A percentile compares a stretch with the other conserved stretches of the same genome.
These are phyloP conservation scores for Blastocystis sp. DNA, from an alignment of 352 stramenopile species.

Conservation along the genomic window DNA sequence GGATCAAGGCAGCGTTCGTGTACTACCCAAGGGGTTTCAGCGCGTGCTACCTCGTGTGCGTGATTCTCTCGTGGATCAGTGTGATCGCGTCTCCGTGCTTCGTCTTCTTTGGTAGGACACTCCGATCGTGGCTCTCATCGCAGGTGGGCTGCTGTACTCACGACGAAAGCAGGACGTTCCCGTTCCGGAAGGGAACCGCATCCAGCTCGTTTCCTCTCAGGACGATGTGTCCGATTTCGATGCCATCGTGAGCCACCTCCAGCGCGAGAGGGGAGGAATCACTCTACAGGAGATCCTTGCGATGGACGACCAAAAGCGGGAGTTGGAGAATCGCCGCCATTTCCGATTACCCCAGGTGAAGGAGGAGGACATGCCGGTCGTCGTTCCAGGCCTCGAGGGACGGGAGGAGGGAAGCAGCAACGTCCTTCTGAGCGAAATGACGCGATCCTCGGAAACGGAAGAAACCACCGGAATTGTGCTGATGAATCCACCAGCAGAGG, in stretches of 20 bases:
- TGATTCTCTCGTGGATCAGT: conserved; percentile 57
- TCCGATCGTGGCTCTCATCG: not conserved
- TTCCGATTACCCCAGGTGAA: not conserved
- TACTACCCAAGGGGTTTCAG: conserved; percentile 29
- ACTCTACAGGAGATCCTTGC: not conserved
- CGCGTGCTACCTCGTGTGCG: conserved; percentile 45
- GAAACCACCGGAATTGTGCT: too few species aligned
- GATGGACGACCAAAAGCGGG: not conserved
- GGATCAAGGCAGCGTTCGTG: conserved; percentile 25
- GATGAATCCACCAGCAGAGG: too few species aligned
- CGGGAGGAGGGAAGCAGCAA: not conserved
- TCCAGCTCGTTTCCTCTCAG: not conserved
- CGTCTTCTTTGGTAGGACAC: conserved; percentile 26
- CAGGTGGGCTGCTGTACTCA: conserved; percentile 37
- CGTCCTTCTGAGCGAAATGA: not conserved
- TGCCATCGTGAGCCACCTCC: not conserved
- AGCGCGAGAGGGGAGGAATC: not conserved
- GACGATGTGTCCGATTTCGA: not conserved
- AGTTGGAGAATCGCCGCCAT: not conserved
- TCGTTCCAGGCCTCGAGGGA: not conserved
- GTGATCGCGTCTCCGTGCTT: conserved; percentile 9
- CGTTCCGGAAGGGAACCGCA: not conserved
- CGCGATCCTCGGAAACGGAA: too few species aligned
- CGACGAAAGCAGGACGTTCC: not conserved
- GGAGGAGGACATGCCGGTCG: conserved; percentile 19